phyloP scores from a whole-genome alignment of 2,329 filamentous ascomycete genomes.

The Penicillium sp. region DNA sequence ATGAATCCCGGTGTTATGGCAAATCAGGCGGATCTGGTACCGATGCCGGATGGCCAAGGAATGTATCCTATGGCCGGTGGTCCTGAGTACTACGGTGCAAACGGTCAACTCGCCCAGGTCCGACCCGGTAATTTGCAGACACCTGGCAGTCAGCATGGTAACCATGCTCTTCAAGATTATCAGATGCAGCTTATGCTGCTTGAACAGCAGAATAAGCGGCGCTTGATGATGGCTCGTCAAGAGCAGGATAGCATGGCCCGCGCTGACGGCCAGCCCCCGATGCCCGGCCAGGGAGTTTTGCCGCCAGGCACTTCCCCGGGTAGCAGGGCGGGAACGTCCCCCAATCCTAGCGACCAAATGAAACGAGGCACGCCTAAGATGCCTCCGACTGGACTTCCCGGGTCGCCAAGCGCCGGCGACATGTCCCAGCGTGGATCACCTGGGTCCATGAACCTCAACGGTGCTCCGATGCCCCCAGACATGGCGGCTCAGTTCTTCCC shows the following conservation, averaged over 20 bases:
- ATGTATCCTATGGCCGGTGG: constrained; percentile 34
- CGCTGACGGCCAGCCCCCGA: constrained; percentile 41
- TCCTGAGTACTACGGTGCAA: constrained; percentile 50
- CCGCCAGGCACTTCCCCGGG: constrained; percentile 50
- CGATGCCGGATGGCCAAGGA: constrained; percentile 55
- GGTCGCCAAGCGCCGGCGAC: constrained; percentile 50
- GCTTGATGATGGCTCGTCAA: constrained; percentile 57
- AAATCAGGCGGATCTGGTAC: constrained; percentile 74
- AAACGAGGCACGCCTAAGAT: constrained; percentile 56
- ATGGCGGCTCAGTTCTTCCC: constrained; percentile 40
- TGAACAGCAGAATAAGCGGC: constrained; percentile 61
- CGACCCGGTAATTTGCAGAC: constrained; percentile 34
- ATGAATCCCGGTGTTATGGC: constrained; percentile 57
- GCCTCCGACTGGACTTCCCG: constrained; percentile 48
- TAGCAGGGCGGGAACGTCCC: constrained; percentile 51
- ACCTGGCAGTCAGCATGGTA: constrained; percentile 39
- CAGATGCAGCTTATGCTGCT: constrained; percentile 63
- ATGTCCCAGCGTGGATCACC: constrained; percentile 54
- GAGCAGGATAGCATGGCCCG: constrained; percentile 56
- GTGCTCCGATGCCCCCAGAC: constrained; percentile 43
- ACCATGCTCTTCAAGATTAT: constrained; percentile 60
- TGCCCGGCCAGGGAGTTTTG: constrained; percentile 41
- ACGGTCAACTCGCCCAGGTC: constrained; percentile 47
- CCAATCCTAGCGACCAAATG: constrained; percentile 55
- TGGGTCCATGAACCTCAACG: constrained; percentile 49